Evolutionary conservation across 2,329 filamentous ascomycete species (phyloP).

Genomic region (Diaporthe nobilis): DNA sequence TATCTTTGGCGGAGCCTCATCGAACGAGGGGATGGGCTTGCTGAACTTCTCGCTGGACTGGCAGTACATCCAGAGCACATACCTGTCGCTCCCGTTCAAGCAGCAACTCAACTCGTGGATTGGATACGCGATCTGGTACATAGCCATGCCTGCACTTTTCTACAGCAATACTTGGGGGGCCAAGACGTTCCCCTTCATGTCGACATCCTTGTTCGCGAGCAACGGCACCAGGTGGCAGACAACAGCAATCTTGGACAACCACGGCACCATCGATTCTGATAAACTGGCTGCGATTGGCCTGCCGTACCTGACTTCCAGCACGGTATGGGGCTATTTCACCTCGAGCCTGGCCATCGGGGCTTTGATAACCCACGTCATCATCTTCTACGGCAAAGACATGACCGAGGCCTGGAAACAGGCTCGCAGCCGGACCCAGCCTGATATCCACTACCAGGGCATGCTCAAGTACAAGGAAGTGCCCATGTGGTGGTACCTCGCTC

Average conservation of each 20-base stretch:
- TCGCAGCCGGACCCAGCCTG: slow-evolving; percentile 5
- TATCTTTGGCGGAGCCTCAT: slow-evolving; percentile 6
- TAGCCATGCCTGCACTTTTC: slow-evolving; percentile 23
- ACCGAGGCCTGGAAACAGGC: slow-evolving; percentile 4
- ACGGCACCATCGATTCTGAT: not conserved
- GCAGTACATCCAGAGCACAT: slow-evolving; percentile 25
- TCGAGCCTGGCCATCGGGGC: slow-evolving; percentile 16
- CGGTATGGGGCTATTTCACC: slow-evolving; percentile 20
- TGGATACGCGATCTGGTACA: slow-evolving; percentile 13
- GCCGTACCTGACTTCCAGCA: slow-evolving; percentile 6
- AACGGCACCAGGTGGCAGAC: slow-evolving; percentile 23
- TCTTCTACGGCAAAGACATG: slow-evolving; percentile 20
- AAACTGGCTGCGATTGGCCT: slow-evolving; percentile 2
- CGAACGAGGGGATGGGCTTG: slow-evolving; percentile 15
- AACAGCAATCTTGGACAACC: slow-evolving; percentile 7
- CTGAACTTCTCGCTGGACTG: slow-evolving; percentile 22
- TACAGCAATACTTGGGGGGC: slow-evolving; percentile 59
- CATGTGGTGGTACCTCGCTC: slow-evolving; percentile 23
- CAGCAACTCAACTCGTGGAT: slow-evolving; percentile 21
- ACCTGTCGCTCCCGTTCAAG: slow-evolving; percentile 15
- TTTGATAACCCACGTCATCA: not conserved
- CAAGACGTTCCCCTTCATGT: slow-evolving; percentile 58
- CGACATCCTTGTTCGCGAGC: slow-evolving; percentile 40
- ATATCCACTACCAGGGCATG: slow-evolving; percentile 17
- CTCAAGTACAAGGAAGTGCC: slow-evolving; percentile 21